Evolutionary conservation across 768 basidiomycete species (phyloP).

Genomic region (Tricholoma saponaceum): DNA sequence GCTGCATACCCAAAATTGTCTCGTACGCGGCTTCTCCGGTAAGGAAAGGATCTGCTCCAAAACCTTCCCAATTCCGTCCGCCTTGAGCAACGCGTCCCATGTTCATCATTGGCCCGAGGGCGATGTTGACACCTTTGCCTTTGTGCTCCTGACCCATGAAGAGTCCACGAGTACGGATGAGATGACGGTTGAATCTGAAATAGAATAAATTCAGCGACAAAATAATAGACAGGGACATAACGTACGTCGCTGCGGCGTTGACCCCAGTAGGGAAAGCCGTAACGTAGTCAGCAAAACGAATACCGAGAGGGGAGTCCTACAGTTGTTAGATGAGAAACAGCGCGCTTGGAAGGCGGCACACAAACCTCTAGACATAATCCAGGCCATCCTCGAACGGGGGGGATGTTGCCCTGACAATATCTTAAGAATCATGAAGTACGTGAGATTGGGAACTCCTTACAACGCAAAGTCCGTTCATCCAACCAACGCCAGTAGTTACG

Average conservation of each 20-base stretch:
- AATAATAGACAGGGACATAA: constrained; percentile 1
- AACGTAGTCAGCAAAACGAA: constrained; percentile 69
- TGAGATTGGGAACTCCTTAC: constrained; percentile 30
- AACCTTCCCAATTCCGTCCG: constrained; percentile 95
- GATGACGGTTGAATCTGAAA: constrained; percentile 65
- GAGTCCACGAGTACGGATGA: constrained; percentile 73
- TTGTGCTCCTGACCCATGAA: constrained; percentile 82
- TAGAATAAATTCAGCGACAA: background rate
- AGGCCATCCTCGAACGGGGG: constrained; percentile 53
- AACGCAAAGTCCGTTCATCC: constrained; percentile 62
- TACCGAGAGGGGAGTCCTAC: constrained; percentile 72
- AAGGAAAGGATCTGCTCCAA: constrained; percentile 86
- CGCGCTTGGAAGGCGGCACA: background rate
- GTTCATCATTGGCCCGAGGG: constrained; percentile 83
- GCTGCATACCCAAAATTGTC: constrained; percentile 80
- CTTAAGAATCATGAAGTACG: background rate
- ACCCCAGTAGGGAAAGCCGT: constrained; percentile 84
- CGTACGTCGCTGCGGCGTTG: constrained; percentile 77
- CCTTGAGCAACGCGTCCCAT: constrained; percentile 74
- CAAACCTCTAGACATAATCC: constrained; percentile 66
- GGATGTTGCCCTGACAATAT: constrained; percentile 48
- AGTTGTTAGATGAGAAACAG: background rate
- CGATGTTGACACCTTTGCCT: constrained; percentile 81
- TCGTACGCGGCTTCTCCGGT: constrained; percentile 76
- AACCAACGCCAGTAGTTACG: constrained; percentile 64